Percentiles rank a stretch among this genome's conserved stretches.
Conservation (phyloP, 2,329 filamentous ascomycete species). For the Fragosphaeria purpurea region DNA sequence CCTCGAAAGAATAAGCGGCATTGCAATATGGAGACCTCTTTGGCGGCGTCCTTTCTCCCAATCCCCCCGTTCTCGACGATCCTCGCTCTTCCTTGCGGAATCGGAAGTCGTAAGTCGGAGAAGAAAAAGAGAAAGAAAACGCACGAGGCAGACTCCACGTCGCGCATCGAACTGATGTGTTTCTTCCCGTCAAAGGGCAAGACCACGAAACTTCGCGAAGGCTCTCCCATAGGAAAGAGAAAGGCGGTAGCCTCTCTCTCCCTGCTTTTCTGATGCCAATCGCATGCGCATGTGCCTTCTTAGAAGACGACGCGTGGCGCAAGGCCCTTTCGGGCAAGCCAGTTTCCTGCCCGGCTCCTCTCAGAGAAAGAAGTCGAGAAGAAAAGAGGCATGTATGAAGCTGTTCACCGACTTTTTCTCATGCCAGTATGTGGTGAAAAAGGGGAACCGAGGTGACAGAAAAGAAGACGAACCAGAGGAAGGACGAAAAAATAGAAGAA, state of each 20-base stretch:
- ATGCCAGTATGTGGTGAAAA: conserved; percentile 10
- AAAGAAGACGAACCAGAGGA: not conserved
- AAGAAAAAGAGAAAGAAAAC: not conserved
- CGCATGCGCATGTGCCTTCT: conserved; percentile 10
- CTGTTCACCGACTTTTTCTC: conserved; percentile 19
- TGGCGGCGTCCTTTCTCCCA: not conserved
- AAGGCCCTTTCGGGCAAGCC: conserved; percentile 15
- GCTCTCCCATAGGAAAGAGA: conserved; percentile 14
- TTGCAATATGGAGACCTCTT: conserved; percentile 14
- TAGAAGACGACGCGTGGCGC: conserved; percentile 9
- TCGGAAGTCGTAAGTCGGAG: not conserved
- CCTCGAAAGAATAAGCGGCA: conserved; percentile 19
- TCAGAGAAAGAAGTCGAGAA: too few relatives aligned
- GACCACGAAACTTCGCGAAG: conserved; percentile 17
- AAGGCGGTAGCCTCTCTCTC: not conserved
- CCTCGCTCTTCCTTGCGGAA: not conserved
- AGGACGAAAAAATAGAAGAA: not conserved
- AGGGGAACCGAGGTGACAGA: not conserved
- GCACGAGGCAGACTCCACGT: conserved; percentile 10
- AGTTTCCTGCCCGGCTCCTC: not conserved
- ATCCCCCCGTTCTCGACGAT: not conserved
- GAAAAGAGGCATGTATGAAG: conserved; percentile 10
- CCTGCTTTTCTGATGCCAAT: conserved; percentile 18
- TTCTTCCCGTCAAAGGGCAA: conserved; percentile 2
- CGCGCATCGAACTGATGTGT: conserved; percentile 17